Conservation (phyloP, 345 rosid species). For the Erodium maritimum region DNA sequence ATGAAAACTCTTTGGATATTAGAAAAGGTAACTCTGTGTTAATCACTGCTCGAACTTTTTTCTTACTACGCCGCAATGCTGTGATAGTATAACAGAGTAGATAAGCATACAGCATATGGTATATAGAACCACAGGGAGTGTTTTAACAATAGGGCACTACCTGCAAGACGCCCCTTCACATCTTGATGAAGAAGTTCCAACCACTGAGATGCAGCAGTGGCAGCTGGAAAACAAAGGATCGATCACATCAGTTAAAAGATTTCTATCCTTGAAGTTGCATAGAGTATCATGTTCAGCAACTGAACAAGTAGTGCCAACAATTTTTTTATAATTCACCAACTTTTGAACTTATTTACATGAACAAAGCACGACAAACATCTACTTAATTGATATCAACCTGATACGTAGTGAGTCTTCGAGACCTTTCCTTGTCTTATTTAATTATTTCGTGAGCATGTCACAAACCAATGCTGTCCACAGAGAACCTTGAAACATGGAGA, state of each 20-base stretch:
- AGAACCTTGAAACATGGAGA: not conserved
- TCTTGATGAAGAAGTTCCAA: slow-evolving; percentile 88
- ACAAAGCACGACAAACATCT: no score
- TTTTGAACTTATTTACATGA: no score
- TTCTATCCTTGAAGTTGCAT: slow-evolving; percentile 6
- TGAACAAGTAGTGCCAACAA: not conserved
- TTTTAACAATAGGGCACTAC: slow-evolving; percentile 21
- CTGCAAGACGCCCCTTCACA: slow-evolving; percentile 77
- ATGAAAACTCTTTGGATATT: slow-evolving; percentile 56
- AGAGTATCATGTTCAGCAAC: no score
- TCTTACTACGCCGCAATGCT: slow-evolving; percentile 87
- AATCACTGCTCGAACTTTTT: slow-evolving; percentile 68
- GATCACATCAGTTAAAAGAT: slow-evolving; percentile 14
- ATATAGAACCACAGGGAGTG: not conserved
- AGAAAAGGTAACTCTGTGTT: slow-evolving; percentile 66
- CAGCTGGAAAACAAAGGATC: slow-evolving; percentile 50
- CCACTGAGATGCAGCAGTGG: slow-evolving; percentile 88
- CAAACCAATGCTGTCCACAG: not conserved
- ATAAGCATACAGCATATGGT: slow-evolving; percentile 3
- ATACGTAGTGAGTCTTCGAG: no score
- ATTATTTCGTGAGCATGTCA: not conserved
- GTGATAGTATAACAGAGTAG: slow-evolving; percentile 16
- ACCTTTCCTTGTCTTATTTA: not conserved
- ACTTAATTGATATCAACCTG: no score
- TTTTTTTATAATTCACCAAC: no score